These are phyloP conservation scores for Urtica urens DNA, from an alignment of 306 rosid species.

Conservation along the genomic window DNA sequence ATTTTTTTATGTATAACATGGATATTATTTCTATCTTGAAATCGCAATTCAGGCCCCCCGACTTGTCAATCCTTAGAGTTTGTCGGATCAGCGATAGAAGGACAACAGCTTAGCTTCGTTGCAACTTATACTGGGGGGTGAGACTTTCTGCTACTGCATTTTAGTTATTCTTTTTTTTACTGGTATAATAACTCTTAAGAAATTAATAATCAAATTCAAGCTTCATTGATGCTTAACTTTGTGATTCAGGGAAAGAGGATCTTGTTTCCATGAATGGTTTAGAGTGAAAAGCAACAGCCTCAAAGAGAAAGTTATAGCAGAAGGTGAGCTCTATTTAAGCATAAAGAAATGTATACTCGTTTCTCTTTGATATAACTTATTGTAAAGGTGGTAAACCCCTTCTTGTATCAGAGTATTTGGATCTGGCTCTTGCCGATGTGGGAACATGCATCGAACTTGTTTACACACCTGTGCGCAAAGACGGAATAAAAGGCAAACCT, in stretches of 20 bases:
- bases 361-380: constrained; percentile 8
- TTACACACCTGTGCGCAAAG: constrained; percentile 69
- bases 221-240: constrained; percentile 2
- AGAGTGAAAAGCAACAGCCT: constrained; percentile 42
- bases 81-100: constrained; percentile 71
- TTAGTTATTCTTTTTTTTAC: not conserved
- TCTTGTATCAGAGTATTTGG: constrained; percentile 47
- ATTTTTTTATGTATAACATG: not conserved
- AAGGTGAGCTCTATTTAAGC: constrained; percentile 37
- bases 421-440: constrained; percentile 76
- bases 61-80: constrained; percentile 69
- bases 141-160: constrained; percentile 20
- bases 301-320: constrained; percentile 43
- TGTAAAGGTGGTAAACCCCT: constrained; percentile 14
- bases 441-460: constrained; percentile 63
- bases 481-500: constrained; percentile 63
- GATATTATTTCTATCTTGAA: constrained; percentile 1
- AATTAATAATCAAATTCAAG: too few species aligned
- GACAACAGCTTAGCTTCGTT: constrained; percentile 59
- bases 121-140: constrained; percentile 89
- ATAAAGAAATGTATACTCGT: constrained; percentile 1
- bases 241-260: constrained; percentile 65
- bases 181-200: not conserved
- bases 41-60: constrained; percentile 56
- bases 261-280: constrained; percentile 70